Percentiles rank a stretch among this genome's conserved stretches.
Evolutionary conservation across 306 rosid genomes (phyloP).

Genomic region (Carpinus viminea): DNA sequence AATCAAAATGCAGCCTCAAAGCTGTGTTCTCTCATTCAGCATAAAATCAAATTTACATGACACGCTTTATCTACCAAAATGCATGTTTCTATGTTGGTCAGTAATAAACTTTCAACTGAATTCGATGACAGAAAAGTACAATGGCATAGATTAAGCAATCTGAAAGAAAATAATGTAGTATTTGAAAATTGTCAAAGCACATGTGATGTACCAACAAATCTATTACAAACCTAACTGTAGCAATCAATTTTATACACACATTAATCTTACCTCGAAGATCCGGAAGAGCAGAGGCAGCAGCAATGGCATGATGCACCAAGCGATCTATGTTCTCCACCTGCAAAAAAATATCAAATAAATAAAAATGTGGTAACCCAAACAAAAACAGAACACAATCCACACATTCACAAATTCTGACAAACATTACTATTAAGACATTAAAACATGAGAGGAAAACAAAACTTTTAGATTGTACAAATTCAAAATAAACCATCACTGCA

Average conservation of each 20-base stretch:
- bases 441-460: neutral
- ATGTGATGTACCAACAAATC: neutral
- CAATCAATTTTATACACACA: neutral
- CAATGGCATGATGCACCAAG: slow-evolving; percentile 74
- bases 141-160: no score
- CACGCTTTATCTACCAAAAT: no score
- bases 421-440: neutral
- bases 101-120: no score
- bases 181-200: neutral
- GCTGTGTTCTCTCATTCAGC: neutral
- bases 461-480: no score
- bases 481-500: slow-evolving; percentile 12
- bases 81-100: no score
- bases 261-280: slow-evolving; percentile 73
- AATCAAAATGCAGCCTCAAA: neutral
- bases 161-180: no score
- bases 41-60: neutral
- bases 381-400: neutral
- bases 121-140: no score
- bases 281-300: slow-evolving; percentile 64
- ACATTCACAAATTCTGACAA: neutral
- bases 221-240: neutral
- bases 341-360: slow-evolving; percentile 25
- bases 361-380: slow-evolving; percentile 6
- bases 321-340: slow-evolving; percentile 79